Evolutionary conservation across 208 protist genomes (phyloP), one percentile per base, ranked within the genome.

Genomic region (Tritrichomonas foetus): DNA sequence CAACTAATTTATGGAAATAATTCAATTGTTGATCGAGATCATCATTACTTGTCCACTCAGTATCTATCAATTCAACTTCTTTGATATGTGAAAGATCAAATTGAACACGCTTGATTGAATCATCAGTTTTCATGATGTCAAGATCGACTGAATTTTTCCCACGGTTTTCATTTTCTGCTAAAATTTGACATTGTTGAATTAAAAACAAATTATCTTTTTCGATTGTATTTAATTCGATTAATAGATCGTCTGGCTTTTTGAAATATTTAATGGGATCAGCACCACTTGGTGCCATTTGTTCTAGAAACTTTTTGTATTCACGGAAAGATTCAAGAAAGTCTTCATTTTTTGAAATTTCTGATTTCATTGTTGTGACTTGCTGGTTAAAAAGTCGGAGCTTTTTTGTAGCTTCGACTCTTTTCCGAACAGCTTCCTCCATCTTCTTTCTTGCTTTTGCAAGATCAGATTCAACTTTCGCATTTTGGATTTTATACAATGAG

Each of bases 171-270:
- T 33, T 27, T 53, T 89, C 78, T 11, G 13, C 14, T 39, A 89
- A 39, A 8, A 33, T 20, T n/a, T 89, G 78, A n/a, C 78, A 89
- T 27, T 89, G 78, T n/a, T 89, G 78, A 57, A 89, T 89, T 13
- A 89, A 36, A 47, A 89, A 89, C 16, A 89, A 57, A 30, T 89
- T 89, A 16, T 89, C 78, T 20, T 53, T 89, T 89, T 89, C 78
- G 0, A 89, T 20, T 57, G 33, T 57, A 39, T 44, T 39, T 16
- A 89, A 27, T 27, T 89, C 78, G 20, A 30, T 57, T 2, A 89
- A 33, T 13, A 89, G 8, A 47, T 57, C 14, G 3, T 53, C n/a
- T 16, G 78, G 78, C 53, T 57, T n/a, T 2, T 16, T 57, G 16
- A 89, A 89, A 57, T 89, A 89, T 57, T 1, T 33, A 8, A 57